A percentile compares a stretch with the other conserved stretches of the same genome.
Conservation (phyloP, 306 rosid species). For the Vigna reflexopilosa region DNA sequence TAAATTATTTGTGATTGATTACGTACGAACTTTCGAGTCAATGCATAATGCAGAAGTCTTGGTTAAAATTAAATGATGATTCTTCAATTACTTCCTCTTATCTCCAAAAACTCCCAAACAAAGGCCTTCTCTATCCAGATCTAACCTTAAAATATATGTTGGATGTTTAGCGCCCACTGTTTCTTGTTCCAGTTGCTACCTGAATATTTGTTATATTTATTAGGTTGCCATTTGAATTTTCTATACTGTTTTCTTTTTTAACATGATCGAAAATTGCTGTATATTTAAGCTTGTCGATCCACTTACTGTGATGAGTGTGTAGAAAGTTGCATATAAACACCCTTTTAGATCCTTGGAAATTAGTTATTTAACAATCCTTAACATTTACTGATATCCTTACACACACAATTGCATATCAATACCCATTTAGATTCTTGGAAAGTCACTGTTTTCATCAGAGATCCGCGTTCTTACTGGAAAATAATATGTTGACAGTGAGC, state of each 20-base stretch:
- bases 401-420: not conserved
- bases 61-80: not conserved
- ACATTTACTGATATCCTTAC: not conserved
- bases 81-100: not conserved
- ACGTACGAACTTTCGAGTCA: not conserved
- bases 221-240: not conserved
- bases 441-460: constrained; percentile 1
- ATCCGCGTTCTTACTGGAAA: constrained; percentile 8
- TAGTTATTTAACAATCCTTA: not conserved
- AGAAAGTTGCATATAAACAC: too few relatives aligned
- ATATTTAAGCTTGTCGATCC: not conserved
- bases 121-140: not conserved
- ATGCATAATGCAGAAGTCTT: not conserved
- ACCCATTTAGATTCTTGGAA: not conserved
- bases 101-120: not conserved
- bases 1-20: not conserved
- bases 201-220: not conserved
- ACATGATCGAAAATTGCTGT: not conserved
- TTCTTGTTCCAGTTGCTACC: constrained; percentile 14
- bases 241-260: not conserved
- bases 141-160: not conserved
- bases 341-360: too few relatives aligned
- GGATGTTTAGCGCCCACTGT: not conserved
- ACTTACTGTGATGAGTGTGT: too few relatives aligned
- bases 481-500: constrained; percentile 49